Base-by-base conservation (phyloP, 495 filamentous ascomycete genomes). In the Aspergillus indologenus region DNA sequence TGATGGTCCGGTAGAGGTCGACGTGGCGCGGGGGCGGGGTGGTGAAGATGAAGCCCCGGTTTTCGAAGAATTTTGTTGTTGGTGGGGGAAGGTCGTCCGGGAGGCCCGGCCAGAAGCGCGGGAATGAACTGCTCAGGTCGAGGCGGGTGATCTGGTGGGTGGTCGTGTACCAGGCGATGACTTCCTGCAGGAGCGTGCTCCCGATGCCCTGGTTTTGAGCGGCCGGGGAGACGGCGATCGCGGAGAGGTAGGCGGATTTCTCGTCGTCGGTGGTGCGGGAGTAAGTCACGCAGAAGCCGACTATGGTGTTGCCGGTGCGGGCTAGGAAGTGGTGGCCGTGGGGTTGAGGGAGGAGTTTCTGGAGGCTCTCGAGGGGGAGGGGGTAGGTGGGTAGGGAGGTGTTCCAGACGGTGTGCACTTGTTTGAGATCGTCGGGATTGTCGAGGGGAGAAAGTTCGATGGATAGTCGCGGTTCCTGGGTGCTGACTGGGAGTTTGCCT, bases 31-130 rank as follows among this genome's bases (percentile, higher is more conserved):
- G 64, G 3, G 22, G 51, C 0, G 61, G 61, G 3, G 66, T 56
- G 42, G 60, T 70, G 20, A 78, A 65, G 34, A 65, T 66, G 56
- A 77, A 77, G 24, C 80, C 80, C 29, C 79, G 72, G 47, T 77
- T 73, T 5, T 71, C 53, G 50, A 82, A 81, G 61, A 81, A 81
- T 1, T 73, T 58, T 26, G 77, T 71, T 2, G 69, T 64, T 5
- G 55, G 45, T 43, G 66, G 60, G 1, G 73, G 65, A 23, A 82
- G 60, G 55, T 79, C 73, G 15, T 62, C 67, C 2, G 78, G 78
- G 8, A 81, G 65, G 6, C 74, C 76, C 17, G 79, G 78, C 76
- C 77, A 82, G 54, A 82, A 76, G 0, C 80, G 65, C 29, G 80
- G 80, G 54, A 81, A 78, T 0, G 63, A 60, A 46, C 77, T 80